Evolutionary conservation across 139 green algal genomes (phyloP).

Genomic region (Tetratostichococcus sp.): DNA sequence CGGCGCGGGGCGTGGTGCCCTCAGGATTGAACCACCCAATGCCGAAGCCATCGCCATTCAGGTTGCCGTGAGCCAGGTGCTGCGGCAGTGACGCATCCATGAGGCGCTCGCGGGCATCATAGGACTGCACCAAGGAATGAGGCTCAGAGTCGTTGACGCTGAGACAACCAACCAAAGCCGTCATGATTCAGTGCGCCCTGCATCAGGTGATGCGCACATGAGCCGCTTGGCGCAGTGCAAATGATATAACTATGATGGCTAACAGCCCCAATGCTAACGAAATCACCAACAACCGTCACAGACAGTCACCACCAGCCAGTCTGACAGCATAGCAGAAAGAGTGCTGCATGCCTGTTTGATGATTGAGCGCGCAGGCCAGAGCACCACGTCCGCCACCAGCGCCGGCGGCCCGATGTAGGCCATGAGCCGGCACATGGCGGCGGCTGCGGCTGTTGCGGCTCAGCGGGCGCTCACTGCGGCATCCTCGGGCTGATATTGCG

Average conservation of each 20-base stretch:
- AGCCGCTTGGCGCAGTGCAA: too few relatives aligned
- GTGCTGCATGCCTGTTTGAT: conserved; percentile 54
- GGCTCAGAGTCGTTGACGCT: too few relatives aligned
- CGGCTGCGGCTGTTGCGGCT: too few relatives aligned
- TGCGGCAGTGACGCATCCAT: conserved; percentile 62
- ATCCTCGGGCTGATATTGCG: too few relatives aligned
- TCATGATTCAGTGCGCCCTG: neutral
- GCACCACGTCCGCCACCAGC: conserved; percentile 79
- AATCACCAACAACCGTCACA: too few relatives aligned
- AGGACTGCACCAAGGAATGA: conserved; percentile 77
- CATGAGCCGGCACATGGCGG: conserved; percentile 86
- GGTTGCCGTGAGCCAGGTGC: conserved; percentile 80
- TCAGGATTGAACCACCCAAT: conserved; percentile 79
- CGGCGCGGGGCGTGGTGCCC: conserved; percentile 14
- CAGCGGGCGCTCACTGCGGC: too few relatives aligned
- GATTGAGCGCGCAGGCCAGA: conserved; percentile 80
- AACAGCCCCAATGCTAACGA: too few relatives aligned
- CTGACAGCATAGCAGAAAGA: neutral
- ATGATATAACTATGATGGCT: too few relatives aligned
- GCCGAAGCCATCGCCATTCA: conserved; percentile 94
- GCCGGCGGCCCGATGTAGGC: conserved; percentile 76
- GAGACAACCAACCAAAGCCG: too few relatives aligned
- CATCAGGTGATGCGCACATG: too few relatives aligned
- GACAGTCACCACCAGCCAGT: too few relatives aligned
- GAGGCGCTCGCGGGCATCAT: conserved; percentile 85